A percentile compares a stretch with the other conserved stretches of the same genome.
Conservation (phyloP, 148 eudicot species). For the Vaccinium darrowii region DNA sequence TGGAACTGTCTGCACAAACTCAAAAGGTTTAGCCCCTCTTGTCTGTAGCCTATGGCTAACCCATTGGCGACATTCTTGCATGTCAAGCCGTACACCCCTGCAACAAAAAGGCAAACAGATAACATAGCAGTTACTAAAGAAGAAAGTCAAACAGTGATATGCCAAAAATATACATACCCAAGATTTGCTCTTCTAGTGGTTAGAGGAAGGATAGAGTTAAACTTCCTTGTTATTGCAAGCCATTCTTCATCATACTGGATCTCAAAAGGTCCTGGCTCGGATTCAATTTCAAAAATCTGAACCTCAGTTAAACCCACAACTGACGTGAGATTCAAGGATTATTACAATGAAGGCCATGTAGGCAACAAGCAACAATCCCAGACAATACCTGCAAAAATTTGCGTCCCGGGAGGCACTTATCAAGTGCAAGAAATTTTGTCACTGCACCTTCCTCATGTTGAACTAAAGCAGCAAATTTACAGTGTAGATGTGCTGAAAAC, state of each 20-base stretch:
- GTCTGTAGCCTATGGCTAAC: constrained; percentile 56
- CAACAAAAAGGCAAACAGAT: constrained; percentile 11
- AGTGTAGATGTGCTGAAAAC: constrained; percentile 97
- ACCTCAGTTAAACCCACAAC: constrained; percentile 14
- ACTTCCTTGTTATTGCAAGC: constrained; percentile 80
- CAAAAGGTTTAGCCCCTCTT: constrained; percentile 70
- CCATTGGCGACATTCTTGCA: constrained; percentile 65
- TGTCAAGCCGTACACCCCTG: constrained; percentile 51
- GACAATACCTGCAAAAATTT: constrained; percentile 79
- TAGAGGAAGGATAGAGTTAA: constrained; percentile 56
- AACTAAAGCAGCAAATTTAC: constrained; percentile 87
- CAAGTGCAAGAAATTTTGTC: constrained; percentile 97
- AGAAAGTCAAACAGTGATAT: constrained; percentile 13
- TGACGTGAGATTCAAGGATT: constrained; percentile 14
- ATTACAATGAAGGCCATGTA: background rate
- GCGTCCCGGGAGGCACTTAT: constrained; percentile 86
- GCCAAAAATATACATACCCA: constrained; percentile 38
- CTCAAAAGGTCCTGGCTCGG: constrained; percentile 84
- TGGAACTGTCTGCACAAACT: constrained; percentile 65
- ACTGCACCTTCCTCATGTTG: constrained; percentile 74
- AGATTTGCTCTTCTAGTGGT: constrained; percentile 49
- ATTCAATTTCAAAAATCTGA: constrained; percentile 75
- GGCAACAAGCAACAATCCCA: constrained; percentile 11
- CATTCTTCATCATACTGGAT: constrained; percentile 95
- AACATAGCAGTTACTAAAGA: background rate